phyloP scores from a whole-genome alignment of 495 filamentous ascomycete species.

The Apiosordaria backusii region DNA sequence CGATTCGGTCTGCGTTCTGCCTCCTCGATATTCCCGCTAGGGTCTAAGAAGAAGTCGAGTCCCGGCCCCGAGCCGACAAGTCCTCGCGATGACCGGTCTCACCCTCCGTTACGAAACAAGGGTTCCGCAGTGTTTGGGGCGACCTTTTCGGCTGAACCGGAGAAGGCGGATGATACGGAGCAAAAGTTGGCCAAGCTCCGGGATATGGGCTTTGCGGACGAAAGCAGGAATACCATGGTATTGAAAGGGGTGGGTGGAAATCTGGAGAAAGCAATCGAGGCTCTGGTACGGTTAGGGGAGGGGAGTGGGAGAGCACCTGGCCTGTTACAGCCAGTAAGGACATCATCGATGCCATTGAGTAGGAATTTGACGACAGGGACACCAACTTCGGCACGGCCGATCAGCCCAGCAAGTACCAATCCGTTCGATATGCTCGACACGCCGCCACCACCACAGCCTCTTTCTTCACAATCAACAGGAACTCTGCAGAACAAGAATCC shows the following conservation, averaged over 20 bases:
- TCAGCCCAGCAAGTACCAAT: conserved; percentile 53
- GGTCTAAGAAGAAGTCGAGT: conserved; percentile 38
- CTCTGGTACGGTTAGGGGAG: conserved; percentile 76
- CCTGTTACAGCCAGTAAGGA: conserved; percentile 30
- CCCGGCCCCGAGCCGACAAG: conserved; percentile 23
- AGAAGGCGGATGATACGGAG: conserved; percentile 50
- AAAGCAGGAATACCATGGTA: conserved; percentile 72
- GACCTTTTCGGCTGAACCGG: conserved; percentile 46
- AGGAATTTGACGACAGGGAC: conserved; percentile 44
- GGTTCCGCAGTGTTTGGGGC: conserved; percentile 65
- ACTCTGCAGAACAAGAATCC: conserved; percentile 53
- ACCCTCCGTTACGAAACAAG: conserved; percentile 49
- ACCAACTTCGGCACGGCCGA: conserved; percentile 29
- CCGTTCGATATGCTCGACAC: conserved; percentile 61
- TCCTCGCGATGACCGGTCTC: conserved; percentile 26
- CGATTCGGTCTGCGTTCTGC: conserved; percentile 74
- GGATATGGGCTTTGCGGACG: conserved; percentile 92
- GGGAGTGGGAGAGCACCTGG: conserved; percentile 44
- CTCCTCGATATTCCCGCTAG: conserved; percentile 62
- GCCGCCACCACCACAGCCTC: conserved; percentile 43
- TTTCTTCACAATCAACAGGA: conserved; percentile 57
- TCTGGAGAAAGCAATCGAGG: conserved; percentile 77
- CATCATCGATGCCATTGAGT: conserved; percentile 33
- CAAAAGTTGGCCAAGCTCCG: conserved; percentile 71
- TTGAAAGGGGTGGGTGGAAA: conserved; percentile 78